A percentile compares a stretch with the other conserved stretches of the same genome.
Evolutionary conservation across 1,284 basidiomycete species (phyloP).

Genomic region (Thecaphora frezii): DNA sequence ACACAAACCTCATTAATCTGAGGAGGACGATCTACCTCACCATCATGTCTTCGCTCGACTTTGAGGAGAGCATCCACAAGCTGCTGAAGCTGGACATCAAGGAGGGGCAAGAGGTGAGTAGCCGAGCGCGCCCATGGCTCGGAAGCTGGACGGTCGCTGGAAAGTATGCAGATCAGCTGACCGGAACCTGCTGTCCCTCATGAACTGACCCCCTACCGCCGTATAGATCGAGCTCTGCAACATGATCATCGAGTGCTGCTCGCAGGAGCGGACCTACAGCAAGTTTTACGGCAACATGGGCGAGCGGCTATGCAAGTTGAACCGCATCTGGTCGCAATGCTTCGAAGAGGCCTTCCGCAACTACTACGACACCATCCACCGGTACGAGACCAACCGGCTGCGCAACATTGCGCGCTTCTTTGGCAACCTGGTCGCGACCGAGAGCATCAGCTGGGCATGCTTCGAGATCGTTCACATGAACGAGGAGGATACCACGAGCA

Average conservation of each 20-base stretch:
- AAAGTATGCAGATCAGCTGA: too few relatives aligned
- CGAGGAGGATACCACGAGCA: slow-evolving; percentile 95
- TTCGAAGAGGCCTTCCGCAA: slow-evolving; percentile 84
- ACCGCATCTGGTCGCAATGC: slow-evolving; percentile 86
- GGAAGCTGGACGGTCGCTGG: too few relatives aligned
- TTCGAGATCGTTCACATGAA: slow-evolving; percentile 86
- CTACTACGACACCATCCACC: slow-evolving; percentile 95
- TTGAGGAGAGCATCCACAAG: slow-evolving; percentile 98
- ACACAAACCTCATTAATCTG: slow-evolving; percentile 92
- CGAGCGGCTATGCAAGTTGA: slow-evolving; percentile 93
- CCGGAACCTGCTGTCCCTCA: too few relatives aligned
- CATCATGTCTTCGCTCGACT: slow-evolving; percentile 76
- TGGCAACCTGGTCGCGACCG: slow-evolving; percentile 74
- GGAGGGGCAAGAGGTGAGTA: slow-evolving; percentile 83
- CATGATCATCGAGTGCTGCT: slow-evolving; percentile 99
- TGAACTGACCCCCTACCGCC: neutral
- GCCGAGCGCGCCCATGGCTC: too few relatives aligned
- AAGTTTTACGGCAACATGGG: slow-evolving; percentile 94
- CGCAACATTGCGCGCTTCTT: slow-evolving; percentile 97
- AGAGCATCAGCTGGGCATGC: slow-evolving; percentile 85
- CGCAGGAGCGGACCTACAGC: slow-evolving; percentile 94
- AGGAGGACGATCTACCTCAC: slow-evolving; percentile 92
- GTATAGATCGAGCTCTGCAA: slow-evolving; percentile 86
- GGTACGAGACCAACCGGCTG: slow-evolving; percentile 96
- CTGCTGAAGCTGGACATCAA: slow-evolving; percentile 86